Base-by-base conservation (phyloP, 345 rosid genomes). In the Pelargonium nanum region DNA sequence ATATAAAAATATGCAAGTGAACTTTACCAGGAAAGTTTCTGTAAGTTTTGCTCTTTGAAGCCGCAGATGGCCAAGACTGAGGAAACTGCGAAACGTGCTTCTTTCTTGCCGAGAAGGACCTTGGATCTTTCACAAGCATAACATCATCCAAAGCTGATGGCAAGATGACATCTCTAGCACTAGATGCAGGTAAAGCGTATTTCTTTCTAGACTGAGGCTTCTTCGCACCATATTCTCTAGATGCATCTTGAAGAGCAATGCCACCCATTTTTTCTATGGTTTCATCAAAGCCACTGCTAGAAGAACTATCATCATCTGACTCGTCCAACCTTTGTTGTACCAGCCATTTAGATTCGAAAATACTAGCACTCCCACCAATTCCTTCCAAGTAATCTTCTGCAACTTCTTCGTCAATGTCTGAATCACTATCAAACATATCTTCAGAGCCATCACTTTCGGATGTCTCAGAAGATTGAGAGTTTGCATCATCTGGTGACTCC, bases 351-450 rank as follows among this genome's bases (percentile, higher is more conserved):
- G 15, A 40, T 9, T 40, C 48, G 9, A 40, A 40, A 12, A 40
- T 40, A 9, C 48, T 40, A 3, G 48, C 48, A 6, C 15, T 40
- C 48, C 48, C 48, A 2, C 48, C 48, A 2, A 93, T 78, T 67
- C 99, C 97, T 75, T 87, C 86, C 60, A 86, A 59, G 77, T 90
- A 93, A 80, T 93, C 99, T 6, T 77, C 74, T 7, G 85, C 97
- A 72, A 90, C 85, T 21, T 77, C 92, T 19, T 87, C 95, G 70
- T 85, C 92, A 66, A 93, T 74, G 58, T 81, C 94, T 0, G 77
- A 75, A 64, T 76, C 81, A 79, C 78, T 75, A 30, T 74, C 86
- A 57, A 70, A 81, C 48, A 54, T 57, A 53, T 68, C 67, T 22
- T 69, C 75, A 2, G 81, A 85, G 69, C 34, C 65, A 55, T 74